These are phyloP conservation scores for Cutaneotrichosporon sp. DNA, from an alignment of 1,284 basidiomycete genomes.

Conservation along the genomic window DNA sequence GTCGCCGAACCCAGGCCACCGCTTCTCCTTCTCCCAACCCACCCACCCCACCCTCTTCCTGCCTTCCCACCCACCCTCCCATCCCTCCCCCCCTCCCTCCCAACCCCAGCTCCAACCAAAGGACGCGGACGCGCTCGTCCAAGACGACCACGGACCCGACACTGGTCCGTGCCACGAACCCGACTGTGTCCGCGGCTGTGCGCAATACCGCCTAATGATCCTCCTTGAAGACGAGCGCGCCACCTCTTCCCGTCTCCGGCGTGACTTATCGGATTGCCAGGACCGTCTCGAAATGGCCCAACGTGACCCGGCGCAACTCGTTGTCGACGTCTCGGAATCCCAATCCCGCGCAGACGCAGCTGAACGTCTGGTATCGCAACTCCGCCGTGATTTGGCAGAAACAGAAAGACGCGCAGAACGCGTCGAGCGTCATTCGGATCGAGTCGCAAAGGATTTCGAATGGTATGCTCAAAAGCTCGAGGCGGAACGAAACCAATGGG, in stretches of 20 bases:
- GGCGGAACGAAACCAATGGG: not conserved
- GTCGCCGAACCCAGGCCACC: not conserved
- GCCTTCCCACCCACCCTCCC: too few species aligned
- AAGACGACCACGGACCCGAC: not conserved
- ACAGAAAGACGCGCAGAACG: not conserved
- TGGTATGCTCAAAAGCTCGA: not conserved
- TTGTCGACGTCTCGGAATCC: not conserved
- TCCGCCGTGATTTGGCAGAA: not conserved
- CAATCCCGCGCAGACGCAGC: too few species aligned
- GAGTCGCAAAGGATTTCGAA: not conserved
- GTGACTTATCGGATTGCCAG: not conserved
- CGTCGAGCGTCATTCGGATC: not conserved
- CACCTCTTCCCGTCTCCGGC: not conserved
- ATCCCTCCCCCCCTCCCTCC: too few species aligned
- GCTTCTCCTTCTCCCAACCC: not conserved
- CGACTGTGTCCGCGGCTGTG: too few species aligned
- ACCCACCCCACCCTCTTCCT: too few species aligned
- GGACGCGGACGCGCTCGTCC: not conserved
- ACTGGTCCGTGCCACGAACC: too few species aligned
- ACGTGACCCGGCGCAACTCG: too few species aligned
- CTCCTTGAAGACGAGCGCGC: not conserved
- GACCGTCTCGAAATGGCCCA: not conserved
- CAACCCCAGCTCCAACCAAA: too few species aligned
- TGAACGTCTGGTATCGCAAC: not conserved
- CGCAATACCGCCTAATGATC: too few species aligned